Percentiles rank a stretch among this genome's conserved stretches.
Evolutionary conservation across 805 yeast genomes (phyloP).

Genomic region (Barnettozyma wickerhamii): DNA sequence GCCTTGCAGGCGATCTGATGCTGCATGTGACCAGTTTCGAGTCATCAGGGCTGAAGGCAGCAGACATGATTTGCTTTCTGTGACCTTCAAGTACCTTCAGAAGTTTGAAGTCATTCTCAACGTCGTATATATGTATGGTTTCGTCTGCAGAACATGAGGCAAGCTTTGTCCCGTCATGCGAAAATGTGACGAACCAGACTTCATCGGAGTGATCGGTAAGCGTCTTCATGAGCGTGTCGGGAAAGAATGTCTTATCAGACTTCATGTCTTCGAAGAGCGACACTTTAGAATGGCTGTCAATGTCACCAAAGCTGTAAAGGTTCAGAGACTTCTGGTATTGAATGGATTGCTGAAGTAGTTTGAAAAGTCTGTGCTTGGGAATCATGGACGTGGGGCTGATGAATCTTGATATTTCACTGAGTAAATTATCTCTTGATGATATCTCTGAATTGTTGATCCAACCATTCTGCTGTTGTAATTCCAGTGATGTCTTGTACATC

Average conservation of each 20-base stretch:
- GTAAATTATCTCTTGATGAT: slow-evolving; percentile 36
- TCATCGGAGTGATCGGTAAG: slow-evolving; percentile 59
- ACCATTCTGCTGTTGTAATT: slow-evolving; percentile 23
- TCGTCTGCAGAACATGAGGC: slow-evolving; percentile 78
- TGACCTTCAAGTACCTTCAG: slow-evolving; percentile 39
- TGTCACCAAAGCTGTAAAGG: slow-evolving; percentile 31
- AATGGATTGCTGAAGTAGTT: slow-evolving; percentile 48
- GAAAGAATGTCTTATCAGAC: slow-evolving; percentile 35
- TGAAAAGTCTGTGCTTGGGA: slow-evolving; percentile 47
- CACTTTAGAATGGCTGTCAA: slow-evolving; percentile 9
- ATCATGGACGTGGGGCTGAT: slow-evolving; percentile 50
- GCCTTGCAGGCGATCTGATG: slow-evolving; percentile 60
- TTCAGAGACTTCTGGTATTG: slow-evolving; percentile 39
- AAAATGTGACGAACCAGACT: slow-evolving; percentile 80
- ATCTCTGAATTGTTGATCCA: slow-evolving; percentile 28
- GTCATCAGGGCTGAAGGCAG: slow-evolving; percentile 77
- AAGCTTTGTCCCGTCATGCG: slow-evolving; percentile 68
- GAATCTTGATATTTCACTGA: slow-evolving; percentile 38
- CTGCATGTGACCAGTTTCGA: slow-evolving; percentile 63
- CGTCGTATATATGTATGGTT: slow-evolving; percentile 61
- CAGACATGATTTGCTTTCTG: slow-evolving; percentile 53
- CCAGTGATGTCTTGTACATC: slow-evolving; percentile 21
- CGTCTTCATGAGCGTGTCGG: slow-evolving; percentile 42
- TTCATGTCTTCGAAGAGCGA: slow-evolving; percentile 35
- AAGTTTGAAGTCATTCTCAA: slow-evolving; percentile 39